phyloP scores from a whole-genome alignment of 768 basidiomycete species.

The Pisolithus sp. region DNA sequence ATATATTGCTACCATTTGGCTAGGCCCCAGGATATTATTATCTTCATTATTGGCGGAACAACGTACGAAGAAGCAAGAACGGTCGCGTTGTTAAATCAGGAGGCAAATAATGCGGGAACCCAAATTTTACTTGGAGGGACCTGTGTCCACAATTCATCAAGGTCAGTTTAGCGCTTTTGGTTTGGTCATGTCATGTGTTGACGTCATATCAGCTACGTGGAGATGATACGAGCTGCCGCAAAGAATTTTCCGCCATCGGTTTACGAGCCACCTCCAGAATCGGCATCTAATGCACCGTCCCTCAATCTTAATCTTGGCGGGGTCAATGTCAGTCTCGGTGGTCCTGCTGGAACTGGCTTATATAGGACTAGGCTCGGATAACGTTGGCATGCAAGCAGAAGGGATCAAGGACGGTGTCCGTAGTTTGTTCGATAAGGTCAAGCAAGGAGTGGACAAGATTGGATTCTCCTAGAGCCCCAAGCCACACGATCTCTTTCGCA shows the following conservation, averaged over 20 bases:
- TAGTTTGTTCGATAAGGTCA: constrained; percentile 83
- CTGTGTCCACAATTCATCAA: constrained; percentile 89
- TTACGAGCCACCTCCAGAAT: constrained; percentile 72
- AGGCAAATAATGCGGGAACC: constrained; percentile 56
- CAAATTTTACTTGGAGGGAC: constrained; percentile 89
- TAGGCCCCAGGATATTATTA: constrained; percentile 92
- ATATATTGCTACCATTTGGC: background rate
- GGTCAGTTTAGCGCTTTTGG: constrained; percentile 41
- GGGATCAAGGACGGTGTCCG: constrained; percentile 85
- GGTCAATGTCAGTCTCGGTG: constrained; percentile 92
- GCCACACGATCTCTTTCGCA: background rate
- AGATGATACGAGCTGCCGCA: constrained; percentile 79
- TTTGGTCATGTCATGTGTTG: background rate
- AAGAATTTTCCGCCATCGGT: constrained; percentile 55
- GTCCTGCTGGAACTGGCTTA: constrained; percentile 72
- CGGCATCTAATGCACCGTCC: constrained; percentile 65
- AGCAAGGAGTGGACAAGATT: constrained; percentile 70
- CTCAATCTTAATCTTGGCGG: constrained; percentile 89
- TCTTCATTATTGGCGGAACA: constrained; percentile 95
- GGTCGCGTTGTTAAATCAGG: constrained; percentile 82
- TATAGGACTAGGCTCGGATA: constrained; percentile 77
- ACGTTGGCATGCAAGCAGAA: constrained; percentile 72
- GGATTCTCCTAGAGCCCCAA: constrained; percentile 21
- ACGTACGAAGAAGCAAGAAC: constrained; percentile 94
- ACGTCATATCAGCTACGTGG: constrained; percentile 58